Evolutionary conservation across 208 protist genomes (phyloP).

Genomic region (Balamuthia mandrillaris): DNA sequence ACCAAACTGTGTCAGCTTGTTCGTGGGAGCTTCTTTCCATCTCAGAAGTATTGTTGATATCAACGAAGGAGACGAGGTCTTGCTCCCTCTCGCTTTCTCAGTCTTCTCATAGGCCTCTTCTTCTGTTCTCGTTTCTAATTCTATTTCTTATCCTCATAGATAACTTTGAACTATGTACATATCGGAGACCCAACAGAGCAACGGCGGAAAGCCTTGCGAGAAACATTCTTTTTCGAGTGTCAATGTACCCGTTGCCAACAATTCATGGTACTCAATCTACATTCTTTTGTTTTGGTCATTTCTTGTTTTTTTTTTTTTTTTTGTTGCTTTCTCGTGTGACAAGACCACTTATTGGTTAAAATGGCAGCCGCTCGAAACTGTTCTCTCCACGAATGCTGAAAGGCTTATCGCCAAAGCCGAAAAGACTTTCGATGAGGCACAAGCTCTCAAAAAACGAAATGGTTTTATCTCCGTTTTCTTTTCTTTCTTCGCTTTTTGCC

Average conservation of each 20-base stretch:
- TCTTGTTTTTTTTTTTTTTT: too few species aligned
- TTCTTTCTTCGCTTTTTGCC: too few species aligned
- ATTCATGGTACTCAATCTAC: too few species aligned
- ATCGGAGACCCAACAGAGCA: constrained; percentile 4
- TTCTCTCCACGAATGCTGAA: too few species aligned
- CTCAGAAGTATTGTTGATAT: neutral
- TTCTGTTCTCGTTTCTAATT: neutral
- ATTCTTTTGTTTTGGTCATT: too few species aligned
- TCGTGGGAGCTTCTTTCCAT: neutral
- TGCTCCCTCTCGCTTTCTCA: neutral
- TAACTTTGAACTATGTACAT: constrained; percentile 37
- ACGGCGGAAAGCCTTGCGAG: neutral
- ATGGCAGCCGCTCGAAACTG: too few species aligned
- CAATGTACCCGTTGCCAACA: neutral
- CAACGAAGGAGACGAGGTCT: neutral
- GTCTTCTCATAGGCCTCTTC: neutral
- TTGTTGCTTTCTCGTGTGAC: too few species aligned
- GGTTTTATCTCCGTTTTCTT: too few species aligned
- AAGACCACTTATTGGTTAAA: too few species aligned
- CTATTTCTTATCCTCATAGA: neutral
- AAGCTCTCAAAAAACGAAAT: too few species aligned
- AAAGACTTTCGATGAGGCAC: too few species aligned
- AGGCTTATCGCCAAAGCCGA: too few species aligned
- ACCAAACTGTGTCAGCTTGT: constrained; percentile 39
- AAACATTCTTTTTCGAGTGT: constrained; percentile 38